A percentile compares a stretch with the other conserved stretches of the same genome.
phyloP scores from a whole-genome alignment of 371 early-diverging fungal genomes.

The Rhizomucor pusillus region DNA sequence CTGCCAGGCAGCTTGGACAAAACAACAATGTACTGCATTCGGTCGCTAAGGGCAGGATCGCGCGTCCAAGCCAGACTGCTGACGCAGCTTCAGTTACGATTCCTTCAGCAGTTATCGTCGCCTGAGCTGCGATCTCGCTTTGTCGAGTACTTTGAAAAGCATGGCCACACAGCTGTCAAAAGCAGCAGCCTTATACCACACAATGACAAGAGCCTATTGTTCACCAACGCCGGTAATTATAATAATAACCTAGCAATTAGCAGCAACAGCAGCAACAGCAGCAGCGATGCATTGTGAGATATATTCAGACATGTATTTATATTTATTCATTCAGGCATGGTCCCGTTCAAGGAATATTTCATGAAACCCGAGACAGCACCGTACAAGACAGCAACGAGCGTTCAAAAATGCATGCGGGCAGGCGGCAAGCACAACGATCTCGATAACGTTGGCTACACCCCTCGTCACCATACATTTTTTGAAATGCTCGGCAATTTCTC shows the following conservation, averaged over 20 bases:
- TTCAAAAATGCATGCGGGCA: slow-evolving; percentile 78
- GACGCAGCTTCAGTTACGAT: slow-evolving; percentile 3
- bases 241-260: background rate
- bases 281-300: background rate
- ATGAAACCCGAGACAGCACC: slow-evolving; percentile 63
- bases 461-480: slow-evolving; percentile 82
- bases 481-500: slow-evolving; percentile 87
- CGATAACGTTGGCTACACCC: slow-evolving; percentile 77
- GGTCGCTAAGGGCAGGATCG: background rate
- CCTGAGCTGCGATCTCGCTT: slow-evolving; percentile 54
- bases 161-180: slow-evolving; percentile 45
- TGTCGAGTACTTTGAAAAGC: slow-evolving; percentile 47
- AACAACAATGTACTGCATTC: too few relatives aligned
- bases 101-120: slow-evolving; percentile 33
- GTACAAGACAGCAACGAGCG: slow-evolving; percentile 56
- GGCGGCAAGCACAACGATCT: slow-evolving; percentile 85
- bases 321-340: slow-evolving; percentile 56
- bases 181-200: slow-evolving; percentile 67
- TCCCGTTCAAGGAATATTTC: slow-evolving; percentile 76
- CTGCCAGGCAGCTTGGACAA: too few relatives aligned
- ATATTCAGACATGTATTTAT: slow-evolving; percentile 50
- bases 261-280: background rate
- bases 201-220: slow-evolving; percentile 69
- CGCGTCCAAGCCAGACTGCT: background rate
- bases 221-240: slow-evolving; percentile 78